Conservation (phyloP, 2,329 filamentous ascomycete species). For the Cadophora gregata region DNA sequence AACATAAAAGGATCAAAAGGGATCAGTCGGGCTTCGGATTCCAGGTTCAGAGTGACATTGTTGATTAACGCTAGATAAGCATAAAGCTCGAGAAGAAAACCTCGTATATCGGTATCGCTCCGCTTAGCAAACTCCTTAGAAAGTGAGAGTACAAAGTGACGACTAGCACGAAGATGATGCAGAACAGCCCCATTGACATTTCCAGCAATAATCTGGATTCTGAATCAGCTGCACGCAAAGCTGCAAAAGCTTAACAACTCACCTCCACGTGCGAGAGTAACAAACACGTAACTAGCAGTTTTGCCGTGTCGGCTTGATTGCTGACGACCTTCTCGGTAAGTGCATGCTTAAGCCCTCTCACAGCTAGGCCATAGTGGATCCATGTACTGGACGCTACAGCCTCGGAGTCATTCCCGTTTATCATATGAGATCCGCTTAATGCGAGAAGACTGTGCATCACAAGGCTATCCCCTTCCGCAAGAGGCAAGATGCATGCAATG, state of each 20-base stretch:
- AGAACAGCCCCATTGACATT: not conserved
- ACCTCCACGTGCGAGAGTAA: not conserved
- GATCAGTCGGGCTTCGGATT: not conserved
- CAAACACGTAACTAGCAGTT: not conserved
- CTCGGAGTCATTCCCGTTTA: not conserved
- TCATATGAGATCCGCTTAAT: conserved; percentile 8
- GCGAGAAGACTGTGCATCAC: conserved; percentile 8
- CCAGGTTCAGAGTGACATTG: conserved; percentile 2
- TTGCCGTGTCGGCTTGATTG: not conserved
- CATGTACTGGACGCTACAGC: not conserved
- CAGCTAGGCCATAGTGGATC: conserved; percentile 7
- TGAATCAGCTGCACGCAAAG: not conserved
- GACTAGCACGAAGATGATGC: conserved; percentile 8
- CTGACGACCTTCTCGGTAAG: not conserved
- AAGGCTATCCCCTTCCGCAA: not conserved
- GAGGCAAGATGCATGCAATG: not conserved
- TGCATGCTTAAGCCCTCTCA: conserved; percentile 1
- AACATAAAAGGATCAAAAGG: not conserved
- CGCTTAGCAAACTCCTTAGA: not conserved
- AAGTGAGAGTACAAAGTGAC: conserved; percentile 1
- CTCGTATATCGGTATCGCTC: not conserved
- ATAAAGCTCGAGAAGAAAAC: not conserved
- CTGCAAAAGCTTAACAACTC: not conserved
- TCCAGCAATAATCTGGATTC: not conserved
- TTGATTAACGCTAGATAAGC: not conserved